Conservation (phyloP, 371 early-diverging fungal species). For the Capillidium heterosporum region DNA sequence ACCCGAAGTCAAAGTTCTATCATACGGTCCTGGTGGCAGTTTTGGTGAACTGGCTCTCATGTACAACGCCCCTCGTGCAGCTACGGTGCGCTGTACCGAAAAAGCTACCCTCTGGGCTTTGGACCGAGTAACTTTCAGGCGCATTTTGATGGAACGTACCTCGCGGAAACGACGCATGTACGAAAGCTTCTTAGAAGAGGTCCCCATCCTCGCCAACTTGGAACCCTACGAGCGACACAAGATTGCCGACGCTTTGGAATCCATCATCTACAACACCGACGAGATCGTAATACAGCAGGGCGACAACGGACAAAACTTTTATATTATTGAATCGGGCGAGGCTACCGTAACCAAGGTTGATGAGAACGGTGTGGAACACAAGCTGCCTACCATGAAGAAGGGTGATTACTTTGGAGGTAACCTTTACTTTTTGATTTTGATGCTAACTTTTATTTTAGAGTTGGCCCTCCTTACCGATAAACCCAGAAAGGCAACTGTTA, state of each 20-base stretch:
- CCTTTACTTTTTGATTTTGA: neutral
- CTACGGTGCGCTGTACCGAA: conserved; percentile 48
- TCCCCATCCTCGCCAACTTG: conserved; percentile 40
- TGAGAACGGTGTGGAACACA: conserved; percentile 52
- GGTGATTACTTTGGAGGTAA: conserved; percentile 85
- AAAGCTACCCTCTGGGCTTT: conserved; percentile 63
- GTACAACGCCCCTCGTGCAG: conserved; percentile 81
- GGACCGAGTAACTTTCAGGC: conserved; percentile 63
- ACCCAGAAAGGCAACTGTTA: conserved; percentile 72
- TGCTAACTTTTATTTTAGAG: conserved; percentile 21
- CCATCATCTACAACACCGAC: conserved; percentile 36
- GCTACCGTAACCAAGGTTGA: conserved; percentile 57
- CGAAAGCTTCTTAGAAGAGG: conserved; percentile 51
- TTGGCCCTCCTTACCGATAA: conserved; percentile 69
- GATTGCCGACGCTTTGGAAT: conserved; percentile 67
- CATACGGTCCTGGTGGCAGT: conserved; percentile 40
- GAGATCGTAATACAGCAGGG: conserved; percentile 52
- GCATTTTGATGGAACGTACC: conserved; percentile 56
- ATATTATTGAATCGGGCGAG: conserved; percentile 80
- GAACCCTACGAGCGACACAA: conserved; percentile 54
- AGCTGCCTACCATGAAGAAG: conserved; percentile 37
- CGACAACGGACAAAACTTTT: conserved; percentile 40
- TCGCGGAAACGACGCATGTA: conserved; percentile 56
- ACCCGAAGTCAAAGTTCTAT: conserved; percentile 31
- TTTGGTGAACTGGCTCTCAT: conserved; percentile 86